Evolutionary conservation across 192 early-diverging fungal genomes (phyloP).

Genomic region (Coemansia javaensis): DNA sequence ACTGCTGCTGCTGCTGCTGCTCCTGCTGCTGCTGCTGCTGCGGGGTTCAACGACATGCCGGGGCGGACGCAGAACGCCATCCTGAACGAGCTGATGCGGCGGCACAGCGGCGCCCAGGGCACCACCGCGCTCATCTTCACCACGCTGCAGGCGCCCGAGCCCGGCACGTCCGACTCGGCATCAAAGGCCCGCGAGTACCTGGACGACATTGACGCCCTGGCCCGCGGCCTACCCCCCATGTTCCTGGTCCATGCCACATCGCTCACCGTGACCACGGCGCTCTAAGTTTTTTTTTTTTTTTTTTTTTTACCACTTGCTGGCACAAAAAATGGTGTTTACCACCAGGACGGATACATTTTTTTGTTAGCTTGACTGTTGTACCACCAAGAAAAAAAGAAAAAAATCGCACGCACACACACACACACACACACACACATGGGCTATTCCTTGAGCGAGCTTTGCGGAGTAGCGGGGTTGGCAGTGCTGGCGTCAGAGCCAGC

Average conservation of each 20-base stretch:
- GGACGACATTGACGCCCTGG: conserved; percentile 52
- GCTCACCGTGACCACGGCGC: conserved; percentile 59
- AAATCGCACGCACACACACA: not conserved
- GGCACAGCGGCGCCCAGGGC: conserved; percentile 28
- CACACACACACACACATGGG: not conserved
- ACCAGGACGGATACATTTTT: no score
- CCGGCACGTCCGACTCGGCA: conserved; percentile 45
- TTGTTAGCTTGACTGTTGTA: not conserved
- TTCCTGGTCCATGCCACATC: conserved; percentile 63
- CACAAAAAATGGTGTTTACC: no score
- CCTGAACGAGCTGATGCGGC: conserved; percentile 59
- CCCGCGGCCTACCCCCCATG: conserved; percentile 50
- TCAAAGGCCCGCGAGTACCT: conserved; percentile 49
- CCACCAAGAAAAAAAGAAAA: conserved; percentile 2
- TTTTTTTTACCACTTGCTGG: not conserved
- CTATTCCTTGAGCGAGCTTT: no score
- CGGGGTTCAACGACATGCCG: conserved; percentile 55
- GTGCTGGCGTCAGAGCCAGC: conserved; percentile 8
- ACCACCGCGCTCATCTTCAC: conserved; percentile 57
- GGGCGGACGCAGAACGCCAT: conserved; percentile 54
- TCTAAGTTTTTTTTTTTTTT: conserved; percentile 13
- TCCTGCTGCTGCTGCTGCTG: not conserved
- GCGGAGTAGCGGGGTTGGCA: conserved; percentile 20
- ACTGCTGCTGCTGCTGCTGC: no score
- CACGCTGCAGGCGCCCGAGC: conserved; percentile 55